Evolutionary conservation across 208 protist species (phyloP).

Genomic region (Leishmania mexicana): DNA sequence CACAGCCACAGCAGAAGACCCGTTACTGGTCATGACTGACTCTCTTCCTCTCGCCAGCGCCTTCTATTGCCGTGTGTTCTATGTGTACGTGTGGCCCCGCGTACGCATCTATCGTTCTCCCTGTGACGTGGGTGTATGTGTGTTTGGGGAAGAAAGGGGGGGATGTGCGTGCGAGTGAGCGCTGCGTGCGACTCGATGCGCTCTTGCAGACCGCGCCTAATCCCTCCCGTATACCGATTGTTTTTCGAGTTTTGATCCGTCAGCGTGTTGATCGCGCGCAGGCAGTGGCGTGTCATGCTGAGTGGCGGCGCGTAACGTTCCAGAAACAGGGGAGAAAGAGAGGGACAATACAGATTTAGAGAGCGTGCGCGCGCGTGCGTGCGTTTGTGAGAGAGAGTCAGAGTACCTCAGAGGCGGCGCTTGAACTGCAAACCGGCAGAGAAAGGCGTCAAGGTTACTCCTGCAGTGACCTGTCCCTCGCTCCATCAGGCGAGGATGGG

Average conservation of each 20-base stretch:
- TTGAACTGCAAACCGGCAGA: not conserved
- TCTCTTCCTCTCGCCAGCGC: not conserved
- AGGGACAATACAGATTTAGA: not conserved
- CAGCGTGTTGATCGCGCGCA: not conserved
- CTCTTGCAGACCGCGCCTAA: not conserved
- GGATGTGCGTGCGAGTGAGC: not conserved
- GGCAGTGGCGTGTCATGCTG: not conserved
- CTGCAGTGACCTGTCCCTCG: not conserved
- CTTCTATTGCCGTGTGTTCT: not conserved
- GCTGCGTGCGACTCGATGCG: not conserved
- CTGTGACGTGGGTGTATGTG: not conserved
- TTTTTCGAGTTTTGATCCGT: not conserved
- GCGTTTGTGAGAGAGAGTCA: not conserved
- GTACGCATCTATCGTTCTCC: not conserved
- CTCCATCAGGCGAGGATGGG: not conserved
- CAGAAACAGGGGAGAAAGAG: not conserved
- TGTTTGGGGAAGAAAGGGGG: not conserved
- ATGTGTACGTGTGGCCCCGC: not conserved
- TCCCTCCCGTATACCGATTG: not conserved
- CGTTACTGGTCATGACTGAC: not conserved
- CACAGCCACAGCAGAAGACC: not conserved
- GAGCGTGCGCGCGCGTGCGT: not conserved
- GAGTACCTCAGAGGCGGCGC: not conserved
- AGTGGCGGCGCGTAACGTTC: not conserved
- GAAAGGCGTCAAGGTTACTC: not conserved